These are phyloP conservation scores for Debaryomyces prosopidis DNA, from an alignment of 805 yeast genomes.

Conservation along the genomic window DNA sequence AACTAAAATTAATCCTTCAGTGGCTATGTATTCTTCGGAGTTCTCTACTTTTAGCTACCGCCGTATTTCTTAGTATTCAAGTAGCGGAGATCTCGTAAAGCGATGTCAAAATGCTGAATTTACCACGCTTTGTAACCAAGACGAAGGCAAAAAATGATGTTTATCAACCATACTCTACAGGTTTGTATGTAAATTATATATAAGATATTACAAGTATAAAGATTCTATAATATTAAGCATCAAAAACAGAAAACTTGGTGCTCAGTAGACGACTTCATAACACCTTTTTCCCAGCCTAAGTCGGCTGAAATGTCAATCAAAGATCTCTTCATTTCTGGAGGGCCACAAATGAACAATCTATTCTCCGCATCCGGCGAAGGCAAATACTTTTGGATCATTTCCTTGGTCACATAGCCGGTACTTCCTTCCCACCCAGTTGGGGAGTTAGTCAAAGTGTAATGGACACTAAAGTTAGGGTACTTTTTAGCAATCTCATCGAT, in stretches of 20 bases:
- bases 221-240: conserved; percentile 1
- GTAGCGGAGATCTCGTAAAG: too few relatives aligned
- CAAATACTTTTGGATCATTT: conserved; percentile 52
- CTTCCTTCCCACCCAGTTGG: conserved; percentile 55
- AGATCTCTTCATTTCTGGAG: conserved; percentile 62
- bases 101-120: too few relatives aligned
- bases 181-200: neutral
- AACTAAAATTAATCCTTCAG: too few relatives aligned
- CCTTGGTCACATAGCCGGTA: conserved; percentile 60
- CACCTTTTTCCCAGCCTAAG: conserved; percentile 60
- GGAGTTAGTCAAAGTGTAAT: conserved; percentile 54
- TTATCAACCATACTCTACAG: too few relatives aligned
- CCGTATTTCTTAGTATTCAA: too few relatives aligned
- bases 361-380: conserved; percentile 52
- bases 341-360: conserved; percentile 73
- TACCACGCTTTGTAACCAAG: too few relatives aligned
- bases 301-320: conserved; percentile 52
- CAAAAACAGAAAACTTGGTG: conserved; percentile 62
- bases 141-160: too few relatives aligned
- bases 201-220: neutral
- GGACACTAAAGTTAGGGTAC: conserved; percentile 62
- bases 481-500: conserved; percentile 65
- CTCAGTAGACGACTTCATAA: conserved; percentile 46
- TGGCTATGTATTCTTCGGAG: too few relatives aligned
- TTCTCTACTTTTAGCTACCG: too few relatives aligned